Base-by-base conservation (phyloP, 257 asterid species). In the Jasminum sambac region DNA sequence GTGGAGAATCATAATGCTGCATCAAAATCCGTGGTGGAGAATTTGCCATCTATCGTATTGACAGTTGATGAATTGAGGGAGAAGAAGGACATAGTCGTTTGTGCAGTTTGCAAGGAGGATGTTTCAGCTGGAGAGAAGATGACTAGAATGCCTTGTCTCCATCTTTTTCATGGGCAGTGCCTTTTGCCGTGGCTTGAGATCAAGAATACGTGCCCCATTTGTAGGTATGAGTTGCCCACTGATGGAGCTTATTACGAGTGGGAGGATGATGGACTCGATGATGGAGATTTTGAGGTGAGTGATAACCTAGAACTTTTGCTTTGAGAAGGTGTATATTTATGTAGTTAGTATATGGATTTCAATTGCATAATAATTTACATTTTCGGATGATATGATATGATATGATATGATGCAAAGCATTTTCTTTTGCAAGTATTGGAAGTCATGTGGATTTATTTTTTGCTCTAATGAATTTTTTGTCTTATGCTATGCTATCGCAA, bases 51-150 rank as follows among this genome's bases (percentile, higher is more conserved):
- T 1, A 72, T 85, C 26, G 86, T 74, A 68, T 70, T 89, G 82
- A 80, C 84, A 9, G 78, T 76, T 50, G 85, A 83, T 63, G 90
- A 87, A 40, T 65, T 83, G 26, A 82, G 25, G 65, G 78, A 68
- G 63, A 76, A 83, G 50, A 76, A 74, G 14, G 62, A 38, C 37
- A 37, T 24, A 21, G 85, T 73, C 14, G 72, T 71, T 1, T 95
- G 99, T 76, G 97, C 99, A 3, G 97, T 95, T 66, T 95, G 99
- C 78, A 91, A 89, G 74, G 99, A 95, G 70, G 97, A 88, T 34
- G 76, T 90, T 74, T 58, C 76, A 2, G 76, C 77, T 1, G 96
- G 79, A 44, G 91, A 89, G 82, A 78, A 79, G 76, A 87, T 80
- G 69, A 85, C 83, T 11, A 86, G 71, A 83, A 71, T 95, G 84